Conservation (phyloP, 1,284 basidiomycete genomes). For the Apiotrichum veenhuisii region DNA sequence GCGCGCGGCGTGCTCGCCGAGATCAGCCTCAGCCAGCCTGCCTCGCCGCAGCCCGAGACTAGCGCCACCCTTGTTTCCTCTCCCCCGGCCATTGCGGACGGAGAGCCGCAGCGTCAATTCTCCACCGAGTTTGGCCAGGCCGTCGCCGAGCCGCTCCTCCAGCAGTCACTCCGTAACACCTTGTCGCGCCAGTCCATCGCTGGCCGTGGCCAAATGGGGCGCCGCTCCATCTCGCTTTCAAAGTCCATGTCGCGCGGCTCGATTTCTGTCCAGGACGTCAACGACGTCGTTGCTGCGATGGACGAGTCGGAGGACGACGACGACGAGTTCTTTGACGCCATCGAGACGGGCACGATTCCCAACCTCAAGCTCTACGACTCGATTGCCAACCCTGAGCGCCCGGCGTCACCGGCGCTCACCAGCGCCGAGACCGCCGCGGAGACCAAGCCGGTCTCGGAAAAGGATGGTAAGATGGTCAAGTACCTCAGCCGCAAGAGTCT, state of each 20-base stretch:
- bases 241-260: conserved; percentile 18
- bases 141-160: neutral
- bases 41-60: conserved; percentile 9
- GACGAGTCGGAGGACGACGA: conserved; percentile 65
- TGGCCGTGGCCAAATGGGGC: neutral
- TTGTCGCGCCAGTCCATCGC: conserved; percentile 2
- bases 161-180: conserved; percentile 1
- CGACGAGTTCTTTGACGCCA: conserved; percentile 97
- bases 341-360: conserved; percentile 75
- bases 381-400: conserved; percentile 49
- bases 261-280: conserved; percentile 37
- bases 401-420: neutral
- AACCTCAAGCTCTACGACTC: conserved; percentile 62
- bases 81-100: neutral
- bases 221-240: conserved; percentile 7
- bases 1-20: conserved; percentile 64
- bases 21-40: conserved; percentile 27
- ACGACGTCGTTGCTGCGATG: conserved; percentile 33
- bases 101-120: neutral
- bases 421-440: neutral
- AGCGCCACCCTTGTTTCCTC: neutral
- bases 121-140: neutral
- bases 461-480: conserved; percentile 29
- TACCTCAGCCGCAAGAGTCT: conserved; percentile 58
- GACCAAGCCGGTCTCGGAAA: neutral